These are phyloP conservation scores for Penstemon eatonii DNA, from an alignment of 257 asterid genomes.

Conservation along the genomic window DNA sequence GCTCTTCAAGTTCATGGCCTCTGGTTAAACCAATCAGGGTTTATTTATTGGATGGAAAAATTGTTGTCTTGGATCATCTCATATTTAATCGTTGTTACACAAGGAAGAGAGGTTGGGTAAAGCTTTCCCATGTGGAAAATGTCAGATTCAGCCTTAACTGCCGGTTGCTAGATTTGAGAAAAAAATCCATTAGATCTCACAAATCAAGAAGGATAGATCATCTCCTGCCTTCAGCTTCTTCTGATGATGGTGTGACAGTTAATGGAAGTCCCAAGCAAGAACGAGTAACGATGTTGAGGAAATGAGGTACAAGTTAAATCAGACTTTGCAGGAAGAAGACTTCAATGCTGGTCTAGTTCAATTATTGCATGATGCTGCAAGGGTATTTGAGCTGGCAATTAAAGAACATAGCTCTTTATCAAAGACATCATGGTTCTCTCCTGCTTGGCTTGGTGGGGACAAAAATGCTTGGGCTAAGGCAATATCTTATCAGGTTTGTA, in stretches of 20 bases:
- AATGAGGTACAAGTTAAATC: conserved; percentile 61
- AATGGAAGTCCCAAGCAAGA: conserved; percentile 63
- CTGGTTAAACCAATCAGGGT: conserved; percentile 51
- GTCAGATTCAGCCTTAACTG: conserved; percentile 37
- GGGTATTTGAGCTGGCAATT: conserved; percentile 84
- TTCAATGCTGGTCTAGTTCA: conserved; percentile 73
- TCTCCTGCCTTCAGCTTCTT: conserved; percentile 67
- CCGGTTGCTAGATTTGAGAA: conserved; percentile 37
- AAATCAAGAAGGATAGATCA: conserved; percentile 49
- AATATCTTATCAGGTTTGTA: conserved; percentile 84
- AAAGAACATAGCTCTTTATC: conserved; percentile 62
- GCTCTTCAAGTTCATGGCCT: conserved; percentile 58
- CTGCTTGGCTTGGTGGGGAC: conserved; percentile 92
- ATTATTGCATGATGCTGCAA: conserved; percentile 90
- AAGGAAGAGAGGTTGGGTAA: conserved; percentile 51
- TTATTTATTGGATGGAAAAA: conserved; percentile 40
- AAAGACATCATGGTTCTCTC: conserved; percentile 82
- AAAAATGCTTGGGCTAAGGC: conserved; percentile 79
- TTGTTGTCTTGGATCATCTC: conserved; percentile 41
- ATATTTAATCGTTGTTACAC: conserved; percentile 38
- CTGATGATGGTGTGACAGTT: conserved; percentile 83
- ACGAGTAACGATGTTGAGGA: conserved; percentile 57
- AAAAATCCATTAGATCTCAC: conserved; percentile 37
- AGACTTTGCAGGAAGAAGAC: conserved; percentile 78
- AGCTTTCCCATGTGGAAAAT: conserved; percentile 41